Conservation (phyloP, 805 yeast species). For the Kazachstania psychrophila region DNA sequence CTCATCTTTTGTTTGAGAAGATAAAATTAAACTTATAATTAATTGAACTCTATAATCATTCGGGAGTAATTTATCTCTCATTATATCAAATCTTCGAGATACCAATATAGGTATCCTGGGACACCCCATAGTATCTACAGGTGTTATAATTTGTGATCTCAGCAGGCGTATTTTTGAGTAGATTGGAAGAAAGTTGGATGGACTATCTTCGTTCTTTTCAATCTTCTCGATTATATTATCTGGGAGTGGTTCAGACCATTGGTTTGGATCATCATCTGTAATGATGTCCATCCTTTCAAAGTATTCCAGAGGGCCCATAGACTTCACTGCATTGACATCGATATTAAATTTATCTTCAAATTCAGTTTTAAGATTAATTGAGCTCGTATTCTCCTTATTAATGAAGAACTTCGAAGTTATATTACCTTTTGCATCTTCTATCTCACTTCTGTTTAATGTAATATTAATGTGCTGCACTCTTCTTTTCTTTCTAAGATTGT, state of each 20-base stretch:
- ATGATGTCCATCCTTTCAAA: conserved; percentile 16
- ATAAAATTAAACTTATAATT: conserved; percentile 69
- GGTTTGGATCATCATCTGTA: conserved; percentile 19
- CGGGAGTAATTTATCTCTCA: conserved; percentile 20
- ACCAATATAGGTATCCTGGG: conserved; percentile 43
- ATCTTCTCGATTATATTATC: conserved; percentile 3
- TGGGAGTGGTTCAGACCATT: conserved; percentile 14
- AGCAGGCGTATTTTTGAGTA: conserved; percentile 54
- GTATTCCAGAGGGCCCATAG: conserved; percentile 16
- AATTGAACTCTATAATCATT: conserved; percentile 55
- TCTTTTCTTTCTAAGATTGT: background rate
- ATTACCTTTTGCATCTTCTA: conserved; percentile 1
- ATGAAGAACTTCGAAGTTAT: conserved; percentile 3
- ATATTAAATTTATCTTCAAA: too few relatives aligned
- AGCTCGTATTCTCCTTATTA: background rate
- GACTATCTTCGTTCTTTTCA: conserved; percentile 11
- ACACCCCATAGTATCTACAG: conserved; percentile 87
- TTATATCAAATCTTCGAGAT: conserved; percentile 20
- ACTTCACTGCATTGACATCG: conserved; percentile 18
- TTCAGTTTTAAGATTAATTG: too few relatives aligned
- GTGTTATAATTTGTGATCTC: conserved; percentile 58
- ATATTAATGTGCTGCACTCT: background rate
- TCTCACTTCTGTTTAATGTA: background rate
- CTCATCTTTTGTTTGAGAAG: conserved; percentile 88
- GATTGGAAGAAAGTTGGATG: conserved; percentile 44